These are phyloP conservation scores for Papiliotrema flavescens DNA, from an alignment of 1,284 basidiomycete genomes.

Conservation along the genomic window DNA sequence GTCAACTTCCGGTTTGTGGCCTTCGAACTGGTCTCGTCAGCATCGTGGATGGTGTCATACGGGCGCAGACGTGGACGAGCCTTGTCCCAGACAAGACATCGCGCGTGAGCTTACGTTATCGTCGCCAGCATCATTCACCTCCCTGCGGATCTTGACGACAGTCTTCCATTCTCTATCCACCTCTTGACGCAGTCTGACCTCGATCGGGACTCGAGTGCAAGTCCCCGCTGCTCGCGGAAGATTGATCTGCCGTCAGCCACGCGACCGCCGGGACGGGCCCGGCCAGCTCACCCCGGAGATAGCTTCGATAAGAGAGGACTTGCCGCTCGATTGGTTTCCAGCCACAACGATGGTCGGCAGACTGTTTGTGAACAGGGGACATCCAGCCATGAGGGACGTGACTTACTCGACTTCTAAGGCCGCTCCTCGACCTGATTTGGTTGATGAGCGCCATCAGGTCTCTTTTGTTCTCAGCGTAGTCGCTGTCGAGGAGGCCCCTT, in stretches of 20 bases:
- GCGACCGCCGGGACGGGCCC: neutral
- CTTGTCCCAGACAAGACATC: neutral
- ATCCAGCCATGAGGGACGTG: neutral
- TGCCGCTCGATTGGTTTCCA: conserved; percentile 15
- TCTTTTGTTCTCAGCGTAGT: conserved; percentile 3
- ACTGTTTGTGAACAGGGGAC: conserved; percentile 1
- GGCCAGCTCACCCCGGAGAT: conserved; percentile 9
- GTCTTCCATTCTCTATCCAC: conserved; percentile 1
- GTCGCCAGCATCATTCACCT: neutral
- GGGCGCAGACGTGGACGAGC: no score
- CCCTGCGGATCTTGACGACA: conserved; percentile 11
- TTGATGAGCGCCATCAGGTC: conserved; percentile 10
- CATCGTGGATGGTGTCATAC: no score
- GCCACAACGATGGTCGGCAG: conserved; percentile 15
- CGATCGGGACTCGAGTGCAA: conserved; percentile 12
- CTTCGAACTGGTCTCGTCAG: no score
- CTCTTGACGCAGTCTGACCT: conserved; percentile 11
- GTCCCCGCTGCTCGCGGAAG: conserved; percentile 10
- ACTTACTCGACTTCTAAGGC: conserved; percentile 12
- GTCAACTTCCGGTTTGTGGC: no score
- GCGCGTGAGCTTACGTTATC: neutral
- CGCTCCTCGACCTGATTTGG: conserved; percentile 6
- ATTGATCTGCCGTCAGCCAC: conserved; percentile 7
- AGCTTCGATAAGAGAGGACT: conserved; percentile 14
- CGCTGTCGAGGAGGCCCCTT: neutral